Evolutionary conservation across 2,329 filamentous ascomycete species (phyloP).

Genomic region (Ceratocystis smalleyi): DNA sequence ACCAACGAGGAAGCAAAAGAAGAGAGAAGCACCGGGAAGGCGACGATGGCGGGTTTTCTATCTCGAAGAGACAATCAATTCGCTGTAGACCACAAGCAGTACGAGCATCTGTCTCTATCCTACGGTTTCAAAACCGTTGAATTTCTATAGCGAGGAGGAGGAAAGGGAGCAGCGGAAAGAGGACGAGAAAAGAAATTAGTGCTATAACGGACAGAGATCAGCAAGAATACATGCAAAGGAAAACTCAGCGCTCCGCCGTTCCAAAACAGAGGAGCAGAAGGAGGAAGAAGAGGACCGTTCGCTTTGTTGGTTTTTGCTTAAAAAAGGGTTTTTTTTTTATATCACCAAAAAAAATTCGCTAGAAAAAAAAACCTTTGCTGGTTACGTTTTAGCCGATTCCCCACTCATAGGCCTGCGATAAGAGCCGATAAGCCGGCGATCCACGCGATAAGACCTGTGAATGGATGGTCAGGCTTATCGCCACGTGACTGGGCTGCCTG

Average conservation of each 20-base stretch:
- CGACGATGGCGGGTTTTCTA: slow-evolving; percentile 9
- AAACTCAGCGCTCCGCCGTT: neutral
- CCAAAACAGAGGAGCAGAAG: neutral
- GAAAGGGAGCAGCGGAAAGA: neutral
- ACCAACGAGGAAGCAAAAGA: slow-evolving; percentile 19
- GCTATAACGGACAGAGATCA: neutral
- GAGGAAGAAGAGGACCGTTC: neutral
- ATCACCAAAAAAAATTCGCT: neutral
- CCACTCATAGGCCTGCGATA: slow-evolving; percentile 1
- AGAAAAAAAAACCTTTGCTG: neutral
- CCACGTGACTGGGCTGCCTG: neutral
- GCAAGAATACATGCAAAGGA: neutral
- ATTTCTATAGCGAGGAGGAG: neutral
- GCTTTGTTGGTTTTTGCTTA: neutral
- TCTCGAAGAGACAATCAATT: neutral
- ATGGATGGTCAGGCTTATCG: neutral
- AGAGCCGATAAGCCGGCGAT: neutral
- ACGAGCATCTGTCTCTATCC: slow-evolving; percentile 5
- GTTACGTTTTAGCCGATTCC: neutral
- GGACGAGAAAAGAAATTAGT: neutral
- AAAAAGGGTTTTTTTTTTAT: neutral
- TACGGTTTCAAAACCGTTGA: neutral
- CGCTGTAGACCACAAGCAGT: neutral
- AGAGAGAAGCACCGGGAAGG: slow-evolving; percentile 6
- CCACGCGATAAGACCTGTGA: slow-evolving; percentile 3